Base-by-base conservation (phyloP, 345 rosid species). In the Bruguiera gymnorhiza region DNA sequence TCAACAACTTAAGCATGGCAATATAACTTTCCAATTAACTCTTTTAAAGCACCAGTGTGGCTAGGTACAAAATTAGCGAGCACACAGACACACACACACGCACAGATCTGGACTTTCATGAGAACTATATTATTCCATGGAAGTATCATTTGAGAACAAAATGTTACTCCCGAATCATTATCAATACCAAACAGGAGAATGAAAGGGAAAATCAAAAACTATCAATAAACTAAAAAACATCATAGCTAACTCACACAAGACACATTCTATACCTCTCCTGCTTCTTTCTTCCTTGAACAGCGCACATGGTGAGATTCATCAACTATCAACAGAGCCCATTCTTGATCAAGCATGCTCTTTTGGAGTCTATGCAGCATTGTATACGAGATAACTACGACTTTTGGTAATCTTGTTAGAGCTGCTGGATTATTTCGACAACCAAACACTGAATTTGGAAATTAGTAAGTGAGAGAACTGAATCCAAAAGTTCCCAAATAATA, bases 301-400 rank as follows among this genome's bases (percentile, higher is more conserved):
- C 97, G 89, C 43, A 91, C 60, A 76, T 91, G 95, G 77, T 94
- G 98, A 73, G 98, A 94, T 81, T 94, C 98, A 78, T 94, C 98
- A 73, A 91, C 85, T 67, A 94, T 88, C 83, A 94, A 69, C 73
- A 88, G 67, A 79, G 92, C 89, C 98, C 98, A 91, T 63, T 88
- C 94, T 74, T 61, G 88, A 73, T 78, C 88, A 53, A 84, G 85
- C 90, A 91, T 86, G 78, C 80, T 87, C 78, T 81, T 88, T 66
- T 83, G 77, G 68, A 94, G 82, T 78, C 68, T 93, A 69, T 81
- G 86, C 78, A 94, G 96, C 98, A 94, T 94, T 74, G 63, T 91
- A 79, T 83, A 94, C 68, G 98, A 94, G 68, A 86, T 94, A 67
- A 94, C 96, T 73, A 94, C 95, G 78, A 91, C 84, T 83, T 77